Base-by-base conservation (phyloP, 1,139 yeast genomes). In the Eremothecium gossypii region DNA sequence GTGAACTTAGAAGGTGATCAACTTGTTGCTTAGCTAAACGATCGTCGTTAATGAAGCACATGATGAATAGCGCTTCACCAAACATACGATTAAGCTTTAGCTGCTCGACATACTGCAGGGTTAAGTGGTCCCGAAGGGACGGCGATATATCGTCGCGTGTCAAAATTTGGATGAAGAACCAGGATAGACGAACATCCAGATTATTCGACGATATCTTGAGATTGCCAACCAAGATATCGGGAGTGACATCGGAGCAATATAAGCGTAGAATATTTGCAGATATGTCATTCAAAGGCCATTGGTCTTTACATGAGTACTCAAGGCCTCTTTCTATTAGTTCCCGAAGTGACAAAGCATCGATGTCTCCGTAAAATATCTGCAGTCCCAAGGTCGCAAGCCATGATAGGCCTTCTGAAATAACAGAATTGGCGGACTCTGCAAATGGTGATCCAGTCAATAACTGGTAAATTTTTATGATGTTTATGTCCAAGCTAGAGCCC, bases 331-430 rank as follows among this genome's bases (percentile, higher is more conserved):
- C 50, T 10, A 73, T 60, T 1, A 72, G 55, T 3, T 62, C 66
- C 12, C 65, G 60, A 20, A 74, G 49, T 2, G 68, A 45, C 26
- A 42, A 39, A 45, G 65, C 55, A 41, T 63, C 71, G 55, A 65
- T 52, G 43, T 71, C 66, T 7, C 83, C 87, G 60, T 79, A 89
- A 60, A 76, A 77, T 13, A 86, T 55, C 27, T 69, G 59, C 41
- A 83, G 51, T 0, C 80, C 78, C 29, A 87, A 67, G 9, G 74
- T 69, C 33, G 80, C 67, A 43, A 73, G 69, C 95, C 96, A 86
- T 11, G 83, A 74, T 30, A 83, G 67, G 1, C 69, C 74, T 0
- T 63, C 65, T 2, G 70, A 50, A 17, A 74, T 63, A 26, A 66
- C 61, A 6, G 66, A 44, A 3, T 39, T 28, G 11, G 34, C 8